Base-by-base conservation (phyloP, 306 rosid species). In the Lotus japonicus region DNA sequence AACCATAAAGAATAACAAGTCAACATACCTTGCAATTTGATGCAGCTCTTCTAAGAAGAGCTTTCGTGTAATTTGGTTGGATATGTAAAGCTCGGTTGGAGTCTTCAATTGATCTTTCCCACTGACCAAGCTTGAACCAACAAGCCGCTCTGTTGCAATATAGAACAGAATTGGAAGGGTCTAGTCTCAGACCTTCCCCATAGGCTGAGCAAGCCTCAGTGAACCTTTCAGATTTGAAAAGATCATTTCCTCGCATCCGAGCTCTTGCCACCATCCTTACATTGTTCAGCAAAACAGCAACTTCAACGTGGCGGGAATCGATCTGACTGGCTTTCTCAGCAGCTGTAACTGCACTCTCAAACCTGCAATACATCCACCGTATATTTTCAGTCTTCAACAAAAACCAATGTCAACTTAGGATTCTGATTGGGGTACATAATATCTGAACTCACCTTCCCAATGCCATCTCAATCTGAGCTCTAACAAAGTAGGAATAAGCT, bases 21-120 rank as follows among this genome's bases (percentile, higher is more conserved):
- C 64, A 61, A 57, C 38, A 73, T 68, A 94, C 98, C 92, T 94
- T 94, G 77, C 72, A 82, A 73, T 84, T 80, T 74, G 98, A 90
- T 53, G 96, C 90, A 62, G 98, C 98, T 85, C 98, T 86, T 28
- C 98, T 88, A 58, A 94, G 97, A 72, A 94, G 97, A 16, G 98
- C 98, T 73, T 94, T 94, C 12, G 82, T 79, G 81, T 94, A 94
- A 74, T 78, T 94, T 0, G 96, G 95, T 61, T 85, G 92, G 81
- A 90, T 82, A 26, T 31, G 46, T 73, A 94, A 65, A 51, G 97
- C 98, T 61, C 82, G 90, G 71, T 90, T 88, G 78, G 96, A 86
- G 75, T 94, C 98, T 74, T 94, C 98, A 39, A 94, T 76, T 18
- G 97, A 90, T 53, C 72, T 73, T 77, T 88, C 95, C 96, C 96